Conservation (phyloP, 495 filamentous ascomycete species). For the Achaetomiella virescens region DNA sequence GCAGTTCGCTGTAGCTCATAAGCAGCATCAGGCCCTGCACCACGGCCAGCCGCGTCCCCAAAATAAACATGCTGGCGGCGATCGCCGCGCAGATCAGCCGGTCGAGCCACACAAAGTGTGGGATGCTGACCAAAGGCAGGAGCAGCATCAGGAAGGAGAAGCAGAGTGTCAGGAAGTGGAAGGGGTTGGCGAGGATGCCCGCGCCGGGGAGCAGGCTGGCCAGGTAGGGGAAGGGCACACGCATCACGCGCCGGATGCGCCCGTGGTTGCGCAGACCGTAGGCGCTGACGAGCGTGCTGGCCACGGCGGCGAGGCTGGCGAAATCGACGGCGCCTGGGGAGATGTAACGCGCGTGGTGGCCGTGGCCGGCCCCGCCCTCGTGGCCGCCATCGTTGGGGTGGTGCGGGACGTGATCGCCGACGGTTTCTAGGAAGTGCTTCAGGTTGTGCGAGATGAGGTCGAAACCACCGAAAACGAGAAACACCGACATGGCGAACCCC, state of each 20-base stretch:
- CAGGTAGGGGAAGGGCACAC: conserved; percentile 74
- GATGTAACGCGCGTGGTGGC: conserved; percentile 34
- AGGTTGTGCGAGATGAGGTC: conserved; percentile 89
- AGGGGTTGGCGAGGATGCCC: conserved; percentile 76
- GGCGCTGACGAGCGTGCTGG: conserved; percentile 79
- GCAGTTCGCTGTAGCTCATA: conserved; percentile 63
- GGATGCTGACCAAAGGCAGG: conserved; percentile 72
- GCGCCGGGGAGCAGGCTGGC: conserved; percentile 44
- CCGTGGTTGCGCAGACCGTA: conserved; percentile 86
- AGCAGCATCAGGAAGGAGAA: conserved; percentile 76
- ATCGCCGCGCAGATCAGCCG: conserved; percentile 72
- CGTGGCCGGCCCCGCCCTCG: not conserved
- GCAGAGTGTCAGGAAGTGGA: conserved; percentile 85
- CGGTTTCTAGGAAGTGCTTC: conserved; percentile 70
- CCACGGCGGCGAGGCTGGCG: conserved; percentile 79
- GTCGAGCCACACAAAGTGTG: conserved; percentile 73
- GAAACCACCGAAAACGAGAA: conserved; percentile 92
- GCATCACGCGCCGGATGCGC: conserved; percentile 76
- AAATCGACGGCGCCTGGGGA: conserved; percentile 70
- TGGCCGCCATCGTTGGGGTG: conserved; percentile 57
- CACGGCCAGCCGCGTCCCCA: conserved; percentile 75
- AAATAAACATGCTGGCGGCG: conserved; percentile 74
- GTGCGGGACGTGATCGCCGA: conserved; percentile 55
- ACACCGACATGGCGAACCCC: conserved; percentile 94
- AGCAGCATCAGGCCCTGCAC: conserved; percentile 87